Evolutionary conservation across 176 grass and related monocot species (phyloP).

Genomic region (Secale cereale): DNA sequence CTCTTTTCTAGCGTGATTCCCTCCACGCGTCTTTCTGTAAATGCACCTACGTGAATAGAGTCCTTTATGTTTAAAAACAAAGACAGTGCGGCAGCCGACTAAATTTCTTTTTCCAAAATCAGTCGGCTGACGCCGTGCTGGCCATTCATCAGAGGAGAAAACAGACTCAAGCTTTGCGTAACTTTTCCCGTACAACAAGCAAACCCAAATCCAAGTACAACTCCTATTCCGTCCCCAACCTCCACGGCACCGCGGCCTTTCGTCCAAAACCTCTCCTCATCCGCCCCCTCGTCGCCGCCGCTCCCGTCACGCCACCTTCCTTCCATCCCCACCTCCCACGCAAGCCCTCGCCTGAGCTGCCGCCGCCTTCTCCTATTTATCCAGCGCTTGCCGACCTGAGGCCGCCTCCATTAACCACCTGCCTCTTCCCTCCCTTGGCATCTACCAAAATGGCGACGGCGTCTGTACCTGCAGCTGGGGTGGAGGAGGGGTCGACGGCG

Average conservation of each 20-base stretch:
- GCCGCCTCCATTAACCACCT: neutral
- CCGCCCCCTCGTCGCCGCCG: neutral
- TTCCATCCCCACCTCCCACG: slow-evolving; percentile 1
- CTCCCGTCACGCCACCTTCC: slow-evolving; percentile 37
- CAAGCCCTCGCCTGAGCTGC: neutral
- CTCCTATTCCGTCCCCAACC: neutral
- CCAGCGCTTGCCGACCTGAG: neutral
- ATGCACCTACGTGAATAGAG: too few relatives aligned
- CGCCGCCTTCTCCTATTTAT: slow-evolving; percentile 24
- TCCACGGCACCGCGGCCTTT: slow-evolving; percentile 10
- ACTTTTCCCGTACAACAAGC: too few relatives aligned
- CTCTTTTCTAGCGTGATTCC: too few relatives aligned
- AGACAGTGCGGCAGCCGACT: too few relatives aligned
- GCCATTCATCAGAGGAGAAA: too few relatives aligned
- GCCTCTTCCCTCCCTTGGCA: neutral
- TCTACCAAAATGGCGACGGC: slow-evolving; percentile 1
- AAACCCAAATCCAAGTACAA: neutral
- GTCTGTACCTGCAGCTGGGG: neutral
- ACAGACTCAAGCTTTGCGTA: too few relatives aligned
- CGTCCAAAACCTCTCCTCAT: slow-evolving; percentile 10
- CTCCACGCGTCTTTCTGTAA: too few relatives aligned
- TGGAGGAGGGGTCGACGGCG: neutral
- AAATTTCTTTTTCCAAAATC: too few relatives aligned
- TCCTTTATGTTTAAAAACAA: too few relatives aligned
- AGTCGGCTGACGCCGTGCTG: too few relatives aligned